phyloP scores from a whole-genome alignment of 1,284 basidiomycete species.

The Puccinia hordei region DNA sequence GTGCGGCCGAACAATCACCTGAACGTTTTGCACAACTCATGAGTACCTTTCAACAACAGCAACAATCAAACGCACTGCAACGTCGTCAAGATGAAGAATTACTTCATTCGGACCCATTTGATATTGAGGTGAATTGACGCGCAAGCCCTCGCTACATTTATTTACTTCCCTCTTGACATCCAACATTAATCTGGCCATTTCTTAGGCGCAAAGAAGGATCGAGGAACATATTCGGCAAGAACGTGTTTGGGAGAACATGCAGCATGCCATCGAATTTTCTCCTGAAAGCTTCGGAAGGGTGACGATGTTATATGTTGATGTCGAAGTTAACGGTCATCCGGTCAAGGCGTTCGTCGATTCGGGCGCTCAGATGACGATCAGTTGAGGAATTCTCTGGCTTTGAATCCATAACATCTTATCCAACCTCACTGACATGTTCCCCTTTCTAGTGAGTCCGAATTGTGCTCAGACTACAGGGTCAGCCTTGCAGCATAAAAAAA shows the following conservation, averaged over 20 bases:
- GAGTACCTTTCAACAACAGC: constrained; percentile 67
- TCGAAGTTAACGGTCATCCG: constrained; percentile 86
- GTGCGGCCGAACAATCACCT: constrained; percentile 71
- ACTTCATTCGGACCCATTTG: constrained; percentile 81
- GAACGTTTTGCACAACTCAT: constrained; percentile 74
- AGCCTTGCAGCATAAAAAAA: constrained; percentile 56
- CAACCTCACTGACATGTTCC: constrained; percentile 15
- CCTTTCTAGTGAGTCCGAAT: constrained; percentile 78
- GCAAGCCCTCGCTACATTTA: background rate
- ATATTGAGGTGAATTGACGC: constrained; percentile 68
- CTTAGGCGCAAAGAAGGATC: constrained; percentile 75
- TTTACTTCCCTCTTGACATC: background rate
- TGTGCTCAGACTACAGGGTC: constrained; percentile 90
- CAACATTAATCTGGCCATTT: background rate
- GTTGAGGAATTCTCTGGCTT: constrained; percentile 63
- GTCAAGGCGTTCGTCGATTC: constrained; percentile 98
- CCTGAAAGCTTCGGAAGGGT: constrained; percentile 93
- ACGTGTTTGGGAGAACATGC: constrained; percentile 84
- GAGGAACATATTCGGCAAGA: constrained; percentile 91
- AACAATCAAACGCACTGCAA: constrained; percentile 65
- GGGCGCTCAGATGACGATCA: constrained; percentile 94
- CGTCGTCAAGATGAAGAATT: constrained; percentile 57
- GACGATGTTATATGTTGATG: constrained; percentile 82
- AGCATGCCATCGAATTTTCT: constrained; percentile 71
- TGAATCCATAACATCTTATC: background rate